phyloP scores from a whole-genome alignment of 2,329 filamentous ascomycete species.

The Didymella segeticola region DNA sequence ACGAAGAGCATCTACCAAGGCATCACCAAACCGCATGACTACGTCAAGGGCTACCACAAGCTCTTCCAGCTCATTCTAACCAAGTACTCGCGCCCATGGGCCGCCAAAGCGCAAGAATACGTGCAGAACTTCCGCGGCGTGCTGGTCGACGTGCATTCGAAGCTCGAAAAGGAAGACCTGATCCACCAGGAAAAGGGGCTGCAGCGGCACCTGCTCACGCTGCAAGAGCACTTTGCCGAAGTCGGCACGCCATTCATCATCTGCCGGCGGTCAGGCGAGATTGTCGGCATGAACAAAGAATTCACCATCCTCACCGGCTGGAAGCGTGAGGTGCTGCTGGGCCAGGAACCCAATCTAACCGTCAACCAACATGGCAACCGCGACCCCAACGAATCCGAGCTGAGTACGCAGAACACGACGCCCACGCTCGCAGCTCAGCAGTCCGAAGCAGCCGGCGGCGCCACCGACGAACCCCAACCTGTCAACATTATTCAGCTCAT shows the following conservation, averaged over 20 bases:
- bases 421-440: constrained; percentile 51
- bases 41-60: constrained; percentile 88
- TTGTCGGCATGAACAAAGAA: constrained; percentile 95
- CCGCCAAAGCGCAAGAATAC: constrained; percentile 82
- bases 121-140: constrained; percentile 89
- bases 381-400: constrained; percentile 46
- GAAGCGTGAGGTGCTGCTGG: constrained; percentile 87
- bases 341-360: constrained; percentile 86
- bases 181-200: constrained; percentile 99
- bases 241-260: constrained; percentile 91
- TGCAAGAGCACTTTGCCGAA: constrained; percentile 88
- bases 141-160: constrained; percentile 89
- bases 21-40: constrained; percentile 90
- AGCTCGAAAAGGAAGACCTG: constrained; percentile 85
- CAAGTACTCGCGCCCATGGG: constrained; percentile 78
- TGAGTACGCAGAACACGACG: constrained; percentile 53
- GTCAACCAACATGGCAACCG: constrained; percentile 72
- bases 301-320: constrained; percentile 96
- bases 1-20: constrained; percentile 86
- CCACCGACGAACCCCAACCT: constrained; percentile 65
- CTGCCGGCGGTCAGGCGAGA: constrained; percentile 88
- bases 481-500: constrained; percentile 92
- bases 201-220: constrained; percentile 89
- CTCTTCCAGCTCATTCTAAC: constrained; percentile 80
- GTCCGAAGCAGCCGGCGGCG: constrained; percentile 47